Evolutionary conservation across 192 early-diverging fungal genomes (phyloP).

Genomic region (Gonapodya prolifera): DNA sequence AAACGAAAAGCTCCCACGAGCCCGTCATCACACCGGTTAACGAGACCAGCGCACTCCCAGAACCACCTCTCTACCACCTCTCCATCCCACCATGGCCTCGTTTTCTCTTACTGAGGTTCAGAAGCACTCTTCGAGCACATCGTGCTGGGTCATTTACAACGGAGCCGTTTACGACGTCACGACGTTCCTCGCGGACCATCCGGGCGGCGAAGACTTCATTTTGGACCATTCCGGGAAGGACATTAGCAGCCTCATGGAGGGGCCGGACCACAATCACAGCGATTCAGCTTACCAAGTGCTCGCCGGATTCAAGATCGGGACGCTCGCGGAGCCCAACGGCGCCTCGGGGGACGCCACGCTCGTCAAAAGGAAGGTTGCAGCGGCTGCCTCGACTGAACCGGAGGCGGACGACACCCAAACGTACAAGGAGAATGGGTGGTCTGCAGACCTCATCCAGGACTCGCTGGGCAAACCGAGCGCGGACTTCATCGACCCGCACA

Average conservation of each 20-base stretch:
- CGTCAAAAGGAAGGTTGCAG: neutral
- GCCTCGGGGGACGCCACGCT: neutral
- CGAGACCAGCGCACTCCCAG: too few relatives aligned
- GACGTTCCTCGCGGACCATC: conserved; percentile 77
- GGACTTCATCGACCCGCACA: conserved; percentile 67
- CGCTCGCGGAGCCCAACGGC: conserved; percentile 6
- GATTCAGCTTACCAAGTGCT: conserved; percentile 78
- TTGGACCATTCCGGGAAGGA: conserved; percentile 79
- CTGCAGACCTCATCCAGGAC: too few relatives aligned
- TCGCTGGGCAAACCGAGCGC: conserved; percentile 29
- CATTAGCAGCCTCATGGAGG: conserved; percentile 63
- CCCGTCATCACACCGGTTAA: too few relatives aligned
- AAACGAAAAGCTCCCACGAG: too few relatives aligned
- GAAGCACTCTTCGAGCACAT: conserved; percentile 54
- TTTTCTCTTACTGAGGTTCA: too few relatives aligned
- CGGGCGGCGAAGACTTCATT: conserved; percentile 81
- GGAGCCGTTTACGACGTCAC: conserved; percentile 83
- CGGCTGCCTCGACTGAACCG: too few relatives aligned
- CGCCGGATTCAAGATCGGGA: conserved; percentile 68
- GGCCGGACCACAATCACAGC: conserved; percentile 66
- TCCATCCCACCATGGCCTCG: too few relatives aligned
- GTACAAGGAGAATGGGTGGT: too few relatives aligned
- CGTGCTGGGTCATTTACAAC: conserved; percentile 70
- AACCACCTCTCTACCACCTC: too few relatives aligned
- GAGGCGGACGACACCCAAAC: too few relatives aligned